A percentile compares a stretch with the other conserved stretches of the same genome.
These are phyloP conservation scores for Penicillium freii DNA, from an alignment of 2,329 filamentous ascomycete species.

Conservation along the genomic window DNA sequence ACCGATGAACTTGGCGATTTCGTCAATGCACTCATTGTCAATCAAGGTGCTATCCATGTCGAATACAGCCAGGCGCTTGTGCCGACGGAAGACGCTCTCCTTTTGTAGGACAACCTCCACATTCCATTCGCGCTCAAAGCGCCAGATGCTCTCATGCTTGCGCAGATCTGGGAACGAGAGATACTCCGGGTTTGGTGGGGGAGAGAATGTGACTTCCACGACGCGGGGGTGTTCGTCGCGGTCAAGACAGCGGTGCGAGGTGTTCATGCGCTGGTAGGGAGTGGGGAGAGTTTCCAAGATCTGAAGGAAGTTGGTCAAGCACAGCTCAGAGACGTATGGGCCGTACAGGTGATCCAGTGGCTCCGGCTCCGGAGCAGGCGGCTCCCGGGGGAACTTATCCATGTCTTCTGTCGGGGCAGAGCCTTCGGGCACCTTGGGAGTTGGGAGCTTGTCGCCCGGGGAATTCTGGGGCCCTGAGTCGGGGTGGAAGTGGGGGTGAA, in stretches of 20 bases:
- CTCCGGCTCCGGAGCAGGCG: constrained; percentile 53
- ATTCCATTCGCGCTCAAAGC: constrained; percentile 86
- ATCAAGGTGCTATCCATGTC: constrained; percentile 99
- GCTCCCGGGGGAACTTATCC: constrained; percentile 54
- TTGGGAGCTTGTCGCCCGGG: constrained; percentile 40
- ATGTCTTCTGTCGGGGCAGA: constrained; percentile 53
- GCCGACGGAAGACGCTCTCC: constrained; percentile 70
- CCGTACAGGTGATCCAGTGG: constrained; percentile 57
- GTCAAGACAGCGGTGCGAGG: constrained; percentile 50
- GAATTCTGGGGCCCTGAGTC: constrained; percentile 42
- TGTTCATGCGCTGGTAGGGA: constrained; percentile 49
- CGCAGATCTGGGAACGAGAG: constrained; percentile 65
- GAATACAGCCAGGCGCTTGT: constrained; percentile 87
- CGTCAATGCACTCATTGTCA: constrained; percentile 94
- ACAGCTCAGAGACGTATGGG: constrained; percentile 54
- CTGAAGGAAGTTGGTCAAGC: constrained; percentile 56
- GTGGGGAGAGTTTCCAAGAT: constrained; percentile 51
- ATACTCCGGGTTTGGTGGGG: constrained; percentile 49
- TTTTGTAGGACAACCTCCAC: constrained; percentile 76
- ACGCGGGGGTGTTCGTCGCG: constrained; percentile 50
- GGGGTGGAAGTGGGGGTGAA: constrained; percentile 49
- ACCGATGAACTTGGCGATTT: constrained; percentile 81
- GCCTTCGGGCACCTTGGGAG: constrained; percentile 44
- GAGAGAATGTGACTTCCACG: constrained; percentile 53
- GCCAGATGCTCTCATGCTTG: constrained; percentile 76